phyloP scores from a whole-genome alignment of 2,329 filamentous ascomycete species.

The Pseudocercospora cruenta region DNA sequence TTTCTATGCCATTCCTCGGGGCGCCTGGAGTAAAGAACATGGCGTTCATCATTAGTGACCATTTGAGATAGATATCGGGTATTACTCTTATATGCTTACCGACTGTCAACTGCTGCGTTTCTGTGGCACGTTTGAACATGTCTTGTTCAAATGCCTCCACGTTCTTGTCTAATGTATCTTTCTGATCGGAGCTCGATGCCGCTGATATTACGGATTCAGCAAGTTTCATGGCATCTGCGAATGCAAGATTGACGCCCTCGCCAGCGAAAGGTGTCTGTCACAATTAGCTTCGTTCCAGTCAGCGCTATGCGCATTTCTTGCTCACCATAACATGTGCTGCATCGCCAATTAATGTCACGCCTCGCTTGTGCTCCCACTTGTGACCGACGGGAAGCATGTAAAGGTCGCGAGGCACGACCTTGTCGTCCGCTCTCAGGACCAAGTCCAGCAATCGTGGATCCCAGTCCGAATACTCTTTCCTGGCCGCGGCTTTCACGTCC shows the following conservation, averaged over 20 bases:
- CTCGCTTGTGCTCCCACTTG: constrained; percentile 41
- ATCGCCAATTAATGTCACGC: constrained; percentile 47
- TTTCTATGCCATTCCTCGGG: constrained; percentile 50
- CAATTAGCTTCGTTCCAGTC: background rate
- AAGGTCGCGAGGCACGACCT: constrained; percentile 35
- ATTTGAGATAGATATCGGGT: background rate
- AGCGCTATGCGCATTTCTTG: background rate
- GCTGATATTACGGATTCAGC: constrained; percentile 39
- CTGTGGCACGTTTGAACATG: constrained; percentile 44
- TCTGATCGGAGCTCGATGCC: constrained; percentile 9
- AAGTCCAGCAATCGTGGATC: constrained; percentile 42
- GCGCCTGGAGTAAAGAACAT: constrained; percentile 55
- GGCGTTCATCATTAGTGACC: constrained; percentile 41
- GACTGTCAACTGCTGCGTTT: constrained; percentile 41
- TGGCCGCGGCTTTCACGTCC: constrained; percentile 27
- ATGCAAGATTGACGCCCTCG: constrained; percentile 26
- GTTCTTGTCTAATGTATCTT: constrained; percentile 32
- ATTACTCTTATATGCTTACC: background rate
- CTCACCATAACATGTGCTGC: constrained; percentile 44
- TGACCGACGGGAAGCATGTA: constrained; percentile 47
- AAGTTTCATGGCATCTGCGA: constrained; percentile 33
- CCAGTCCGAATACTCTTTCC: constrained; percentile 36
- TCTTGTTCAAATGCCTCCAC: constrained; percentile 41
- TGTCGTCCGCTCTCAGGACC: constrained; percentile 27
- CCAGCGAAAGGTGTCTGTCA: constrained; percentile 29